Evolutionary conservation across 768 basidiomycete species (phyloP).

Genomic region (Mycena indigotica): DNA sequence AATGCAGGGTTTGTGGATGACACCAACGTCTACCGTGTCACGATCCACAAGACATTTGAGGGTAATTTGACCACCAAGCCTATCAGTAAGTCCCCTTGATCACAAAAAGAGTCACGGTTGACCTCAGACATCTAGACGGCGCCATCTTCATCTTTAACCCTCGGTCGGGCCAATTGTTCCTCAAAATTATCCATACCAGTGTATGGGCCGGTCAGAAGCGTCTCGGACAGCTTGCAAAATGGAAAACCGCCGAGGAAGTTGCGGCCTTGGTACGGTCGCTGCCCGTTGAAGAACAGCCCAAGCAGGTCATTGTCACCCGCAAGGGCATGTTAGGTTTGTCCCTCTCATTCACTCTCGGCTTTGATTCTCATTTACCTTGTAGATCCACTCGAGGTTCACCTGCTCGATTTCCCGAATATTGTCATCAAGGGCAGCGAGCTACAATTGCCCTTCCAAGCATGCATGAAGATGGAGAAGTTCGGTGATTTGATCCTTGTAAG

Average conservation of each 20-base stretch:
- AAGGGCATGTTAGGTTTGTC: slow-evolving; percentile 96
- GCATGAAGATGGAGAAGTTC: slow-evolving; percentile 99
- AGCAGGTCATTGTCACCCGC: slow-evolving; percentile 98
- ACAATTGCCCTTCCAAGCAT: slow-evolving; percentile 98
- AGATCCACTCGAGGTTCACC: slow-evolving; percentile 96
- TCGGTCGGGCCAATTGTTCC: slow-evolving; percentile 94
- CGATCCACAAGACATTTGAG: slow-evolving; percentile 99
- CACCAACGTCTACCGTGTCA: slow-evolving; percentile 99
- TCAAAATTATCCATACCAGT: slow-evolving; percentile 99
- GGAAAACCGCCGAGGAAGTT: slow-evolving; percentile 99
- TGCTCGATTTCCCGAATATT: slow-evolving; percentile 99
- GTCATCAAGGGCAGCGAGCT: slow-evolving; percentile 99
- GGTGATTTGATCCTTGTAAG: slow-evolving; percentile 90
- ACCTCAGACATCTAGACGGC: slow-evolving; percentile 56
- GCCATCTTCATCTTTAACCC: slow-evolving; percentile 99
- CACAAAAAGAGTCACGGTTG: too few species aligned
- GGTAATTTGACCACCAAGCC: slow-evolving; percentile 99
- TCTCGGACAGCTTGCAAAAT: slow-evolving; percentile 98
- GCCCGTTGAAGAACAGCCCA: slow-evolving; percentile 99
- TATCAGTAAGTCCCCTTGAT: slow-evolving; percentile 63
- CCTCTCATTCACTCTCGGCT: background rate
- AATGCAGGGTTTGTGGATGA: slow-evolving; percentile 93
- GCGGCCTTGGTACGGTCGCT: slow-evolving; percentile 95
- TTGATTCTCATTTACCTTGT: slow-evolving; percentile 7
- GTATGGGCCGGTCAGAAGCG: slow-evolving; percentile 99